These are phyloP conservation scores for Moelleriella libera DNA, from an alignment of 2,329 filamentous ascomycete species.

Conservation along the genomic window DNA sequence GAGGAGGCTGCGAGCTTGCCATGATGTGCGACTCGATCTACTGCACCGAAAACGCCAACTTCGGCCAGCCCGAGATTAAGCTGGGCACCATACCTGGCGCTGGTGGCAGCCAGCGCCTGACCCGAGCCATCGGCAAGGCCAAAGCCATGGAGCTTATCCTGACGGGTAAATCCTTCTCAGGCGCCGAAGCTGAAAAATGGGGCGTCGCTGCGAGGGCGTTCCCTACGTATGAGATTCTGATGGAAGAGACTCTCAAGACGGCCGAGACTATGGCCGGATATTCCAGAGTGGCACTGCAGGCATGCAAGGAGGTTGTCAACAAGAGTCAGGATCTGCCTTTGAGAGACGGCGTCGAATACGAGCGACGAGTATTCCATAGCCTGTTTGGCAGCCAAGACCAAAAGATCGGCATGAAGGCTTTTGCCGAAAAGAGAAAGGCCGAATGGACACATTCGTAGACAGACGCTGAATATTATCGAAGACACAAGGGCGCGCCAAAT, in stretches of 20 bases:
- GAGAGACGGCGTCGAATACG: slow-evolving; percentile 85
- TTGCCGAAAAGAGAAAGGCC: slow-evolving; percentile 86
- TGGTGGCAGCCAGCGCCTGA: slow-evolving; percentile 80
- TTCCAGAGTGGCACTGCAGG: slow-evolving; percentile 75
- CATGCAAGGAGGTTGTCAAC: slow-evolving; percentile 95
- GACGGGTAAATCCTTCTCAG: slow-evolving; percentile 72
- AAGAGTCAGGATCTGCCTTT: slow-evolving; percentile 90
- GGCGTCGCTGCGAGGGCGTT: slow-evolving; percentile 78
- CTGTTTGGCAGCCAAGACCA: slow-evolving; percentile 92
- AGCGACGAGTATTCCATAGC: slow-evolving; percentile 83
- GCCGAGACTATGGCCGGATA: slow-evolving; percentile 83
- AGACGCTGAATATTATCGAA: neutral
- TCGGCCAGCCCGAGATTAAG: slow-evolving; percentile 96
- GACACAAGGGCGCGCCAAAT: neutral
- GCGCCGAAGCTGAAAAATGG: slow-evolving; percentile 77
- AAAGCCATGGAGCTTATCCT: slow-evolving; percentile 86
- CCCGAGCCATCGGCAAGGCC: slow-evolving; percentile 68
- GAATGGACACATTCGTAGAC: slow-evolving; percentile 71
- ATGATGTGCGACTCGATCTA: slow-evolving; percentile 97
- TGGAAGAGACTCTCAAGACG: slow-evolving; percentile 67
- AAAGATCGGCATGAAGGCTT: slow-evolving; percentile 93
- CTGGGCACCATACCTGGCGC: slow-evolving; percentile 85
- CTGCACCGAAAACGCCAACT: slow-evolving; percentile 72
- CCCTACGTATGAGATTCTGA: slow-evolving; percentile 63
- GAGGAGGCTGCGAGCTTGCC: slow-evolving; percentile 89